Evolutionary conservation across 257 asterid species (phyloP).

Genomic region (Echium plantagineum): DNA sequence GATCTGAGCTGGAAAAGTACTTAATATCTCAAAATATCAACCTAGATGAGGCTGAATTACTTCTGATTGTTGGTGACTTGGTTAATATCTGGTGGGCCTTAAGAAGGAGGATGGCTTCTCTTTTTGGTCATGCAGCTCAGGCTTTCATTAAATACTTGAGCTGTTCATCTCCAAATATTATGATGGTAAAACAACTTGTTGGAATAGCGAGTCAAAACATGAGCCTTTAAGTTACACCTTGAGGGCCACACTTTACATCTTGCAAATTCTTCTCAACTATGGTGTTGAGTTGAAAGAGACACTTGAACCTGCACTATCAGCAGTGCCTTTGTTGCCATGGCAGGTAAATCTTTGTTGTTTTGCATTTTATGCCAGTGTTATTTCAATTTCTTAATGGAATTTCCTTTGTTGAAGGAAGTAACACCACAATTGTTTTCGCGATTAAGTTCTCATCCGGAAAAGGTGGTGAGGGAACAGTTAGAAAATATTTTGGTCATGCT

Average conservation of each 20-base stretch:
- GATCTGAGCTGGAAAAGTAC: constrained; percentile 60
- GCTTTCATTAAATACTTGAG: constrained; percentile 80
- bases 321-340: constrained; percentile 92
- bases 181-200: constrained; percentile 53
- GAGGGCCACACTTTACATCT: constrained; percentile 71
- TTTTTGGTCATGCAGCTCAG: constrained; percentile 91
- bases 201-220: constrained; percentile 39
- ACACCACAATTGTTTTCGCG: constrained; percentile 93
- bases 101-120: constrained; percentile 72
- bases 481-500: constrained; percentile 75
- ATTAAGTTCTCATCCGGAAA: constrained; percentile 86
- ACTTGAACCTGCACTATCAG: constrained; percentile 72
- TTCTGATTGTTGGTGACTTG: constrained; percentile 43
- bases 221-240: constrained; percentile 58
- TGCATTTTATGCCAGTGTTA: constrained; percentile 13
- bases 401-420: constrained; percentile 57
- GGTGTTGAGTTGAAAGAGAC: constrained; percentile 78
- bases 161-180: constrained; percentile 50
- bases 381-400: constrained; percentile 24
- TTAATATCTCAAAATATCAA: constrained; percentile 29
- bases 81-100: constrained; percentile 76
- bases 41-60: constrained; percentile 35
- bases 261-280: constrained; percentile 79
- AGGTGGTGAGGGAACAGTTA: constrained; percentile 74
- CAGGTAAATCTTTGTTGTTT: constrained; percentile 47